Base-by-base conservation (phyloP, 2,329 filamentous ascomycete species). In the Ophiostoma quercus region DNA sequence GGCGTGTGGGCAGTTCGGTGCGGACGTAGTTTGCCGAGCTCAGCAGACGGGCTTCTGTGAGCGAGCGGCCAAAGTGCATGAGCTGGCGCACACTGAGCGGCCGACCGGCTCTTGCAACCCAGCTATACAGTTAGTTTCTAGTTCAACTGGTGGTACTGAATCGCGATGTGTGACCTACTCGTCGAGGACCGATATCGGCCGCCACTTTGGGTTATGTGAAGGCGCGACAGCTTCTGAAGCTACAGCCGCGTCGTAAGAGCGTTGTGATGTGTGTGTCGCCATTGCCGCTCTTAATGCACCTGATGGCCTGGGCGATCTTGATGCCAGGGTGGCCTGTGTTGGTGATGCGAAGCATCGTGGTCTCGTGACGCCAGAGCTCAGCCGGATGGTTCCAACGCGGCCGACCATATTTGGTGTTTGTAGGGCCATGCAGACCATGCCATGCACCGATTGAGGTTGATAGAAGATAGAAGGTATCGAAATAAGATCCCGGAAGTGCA, bases 21-120 rank as follows among this genome's bases (percentile, higher is more conserved):
- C 95, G 91, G 68, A 98, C 94, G 83, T 99, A 99, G 80, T 99
- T 99, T 72, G 95, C 95, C 62, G 94, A 97, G 80, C 92, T 94
- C 74, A 99, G 87, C 72, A 99, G 85, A 71, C 96, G 90, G 68
- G 88, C 85, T 80, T 98, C 94, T 66, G 94, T 97, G 77, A 99
- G 82, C 29, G 94, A 96, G 66, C 95, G 90, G 39, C 95, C 95
- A 80, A 98, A 99, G 76, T 98, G 96, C 82, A 96, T 98, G 76
- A 99, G 86, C 80, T 98, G 95, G 71, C 95, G 91, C 75, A 99
- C 82, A 81, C 92, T 97, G 77, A 99, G 97, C n/a, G 95, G 95
- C 68, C 93, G 87, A 67, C 94, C 94, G 78, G 97, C 92, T 76
- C 90, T 92, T 73, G 91, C 90, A 68, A 97, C 94, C 93, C 94